phyloP scores from a whole-genome alignment of 2,329 filamentous ascomycete species.

The Fusarium sp. region DNA sequence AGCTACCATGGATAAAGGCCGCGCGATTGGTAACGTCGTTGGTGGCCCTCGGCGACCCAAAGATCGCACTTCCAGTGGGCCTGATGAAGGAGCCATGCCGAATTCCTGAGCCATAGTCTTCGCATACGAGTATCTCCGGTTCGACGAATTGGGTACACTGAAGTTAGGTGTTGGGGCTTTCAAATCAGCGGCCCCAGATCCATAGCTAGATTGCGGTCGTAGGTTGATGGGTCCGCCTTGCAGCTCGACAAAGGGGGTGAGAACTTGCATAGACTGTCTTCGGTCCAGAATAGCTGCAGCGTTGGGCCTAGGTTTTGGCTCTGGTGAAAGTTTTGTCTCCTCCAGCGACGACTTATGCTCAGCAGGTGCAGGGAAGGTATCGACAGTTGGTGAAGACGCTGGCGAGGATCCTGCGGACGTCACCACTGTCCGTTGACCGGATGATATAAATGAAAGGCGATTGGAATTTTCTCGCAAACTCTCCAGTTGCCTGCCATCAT shows the following conservation, averaged over 20 bases:
- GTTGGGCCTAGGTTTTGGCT: constrained; percentile 60
- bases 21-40: constrained; percentile 57
- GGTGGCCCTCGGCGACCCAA: constrained; percentile 48
- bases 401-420: constrained; percentile 66
- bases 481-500: constrained; percentile 68
- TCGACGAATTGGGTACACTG: constrained; percentile 59
- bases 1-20: constrained; percentile 63
- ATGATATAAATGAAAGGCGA: constrained; percentile 68
- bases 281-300: constrained; percentile 61
- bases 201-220: constrained; percentile 37
- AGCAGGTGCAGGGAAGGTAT: constrained; percentile 53
- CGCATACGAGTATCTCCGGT: constrained; percentile 56
- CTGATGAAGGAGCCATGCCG: constrained; percentile 23
- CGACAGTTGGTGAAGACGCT: constrained; percentile 63
- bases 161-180: constrained; percentile 58
- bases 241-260: constrained; percentile 55
- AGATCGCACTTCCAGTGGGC: constrained; percentile 27
- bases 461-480: constrained; percentile 64
- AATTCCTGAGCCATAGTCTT: constrained; percentile 41
- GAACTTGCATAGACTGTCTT: constrained; percentile 61
- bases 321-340: constrained; percentile 40
- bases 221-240: constrained; percentile 41
- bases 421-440: constrained; percentile 66
- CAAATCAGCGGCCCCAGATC: constrained; percentile 15
- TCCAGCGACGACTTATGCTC: constrained; percentile 31